Evolutionary conservation across 495 filamentous ascomycete species (phyloP), one percentile per base, ranked within the genome.

Genomic region (Lophiotrema nucula): DNA sequence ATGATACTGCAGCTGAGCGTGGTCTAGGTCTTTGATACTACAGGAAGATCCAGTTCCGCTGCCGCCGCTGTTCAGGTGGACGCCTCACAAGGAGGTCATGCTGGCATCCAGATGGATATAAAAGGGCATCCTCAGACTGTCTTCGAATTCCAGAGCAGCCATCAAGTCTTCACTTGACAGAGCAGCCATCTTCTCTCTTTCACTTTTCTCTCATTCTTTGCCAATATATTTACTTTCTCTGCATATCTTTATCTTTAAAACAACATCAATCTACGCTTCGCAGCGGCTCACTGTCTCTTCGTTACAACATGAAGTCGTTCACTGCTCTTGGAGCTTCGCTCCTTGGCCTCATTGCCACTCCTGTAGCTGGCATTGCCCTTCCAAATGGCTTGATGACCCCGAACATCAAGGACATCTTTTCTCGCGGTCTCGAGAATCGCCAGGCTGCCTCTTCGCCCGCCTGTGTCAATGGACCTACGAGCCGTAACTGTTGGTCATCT

Each of bases 391-490:
- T 15, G 52, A 22, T 51, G 52, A 56, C 21, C 37, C 31, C 23
- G 28, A 35, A 35, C 15, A 35, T 15, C 31, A 35, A 35, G 31
- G 8, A 35, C 31, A 8, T 35, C 15, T 8, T 35, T 35, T 15
- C 31, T 35, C 31, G 28, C 12, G 27, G 13, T 26, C 37, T 52
- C 12, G 58, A 56, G 26, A 26, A 46, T 31, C 46, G 53, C 2
- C 60, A 63, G 23, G 25, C 10, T 43, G 19, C 24, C 50, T 13
- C 47, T 39, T 12, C 49, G 13, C 4, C 53, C 24, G 10, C 38
- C 1, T 68, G 65, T 26, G 53, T 39, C 31, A 58, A 68, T 56
- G 58, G 65, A 8, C 62, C 65, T 4, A 56, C 51, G 0, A 49
- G 19, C 13, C 54, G 65, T 13, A 47, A 47, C n/a, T 68, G 65